Percentiles rank a stretch among this genome's conserved stretches.
phyloP scores from a whole-genome alignment of 805 yeast genomes.

The Lipomyces kockii region DNA sequence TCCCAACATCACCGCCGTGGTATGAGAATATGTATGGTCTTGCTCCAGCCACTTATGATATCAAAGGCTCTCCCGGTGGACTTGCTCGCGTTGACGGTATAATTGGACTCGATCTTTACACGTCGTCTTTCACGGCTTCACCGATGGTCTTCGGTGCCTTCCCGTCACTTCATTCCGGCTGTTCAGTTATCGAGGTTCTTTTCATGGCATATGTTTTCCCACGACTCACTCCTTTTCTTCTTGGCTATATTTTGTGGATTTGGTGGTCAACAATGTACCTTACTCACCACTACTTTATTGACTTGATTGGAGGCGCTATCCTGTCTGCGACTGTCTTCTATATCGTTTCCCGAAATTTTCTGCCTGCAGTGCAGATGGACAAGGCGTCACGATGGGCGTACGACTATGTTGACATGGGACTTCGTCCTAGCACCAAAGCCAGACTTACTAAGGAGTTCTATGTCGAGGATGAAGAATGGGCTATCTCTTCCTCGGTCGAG shows the following conservation, averaged over 20 bases:
- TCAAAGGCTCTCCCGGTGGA: slow-evolving; percentile 97
- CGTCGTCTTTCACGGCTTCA: slow-evolving; percentile 78
- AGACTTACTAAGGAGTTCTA: slow-evolving; percentile 30
- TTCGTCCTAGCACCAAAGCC: slow-evolving; percentile 27
- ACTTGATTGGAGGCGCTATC: slow-evolving; percentile 86
- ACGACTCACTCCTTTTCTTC: slow-evolving; percentile 63
- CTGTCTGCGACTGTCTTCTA: slow-evolving; percentile 73
- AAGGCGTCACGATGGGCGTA: slow-evolving; percentile 52
- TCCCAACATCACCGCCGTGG: slow-evolving; percentile 99
- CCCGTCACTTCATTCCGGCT: slow-evolving; percentile 88
- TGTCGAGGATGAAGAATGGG: slow-evolving; percentile 34
- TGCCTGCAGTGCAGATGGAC: slow-evolving; percentile 58
- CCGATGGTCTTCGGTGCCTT: slow-evolving; percentile 94
- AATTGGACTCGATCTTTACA: slow-evolving; percentile 79
- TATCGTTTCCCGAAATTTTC: slow-evolving; percentile 62
- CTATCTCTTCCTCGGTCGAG: slow-evolving; percentile 13
- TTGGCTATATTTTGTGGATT: slow-evolving; percentile 81
- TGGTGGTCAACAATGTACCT: slow-evolving; percentile 99
- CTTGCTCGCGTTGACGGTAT: slow-evolving; percentile 82
- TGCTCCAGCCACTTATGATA: slow-evolving; percentile 85
- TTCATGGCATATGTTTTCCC: slow-evolving; percentile 88
- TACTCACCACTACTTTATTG: slow-evolving; percentile 95
- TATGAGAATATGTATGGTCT: slow-evolving; percentile 77
- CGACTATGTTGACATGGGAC: slow-evolving; percentile 44
- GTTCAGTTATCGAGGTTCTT: slow-evolving; percentile 91